Evolutionary conservation across 1,284 basidiomycete species (phyloP).

Genomic region (Naganishia liquefaciens): DNA sequence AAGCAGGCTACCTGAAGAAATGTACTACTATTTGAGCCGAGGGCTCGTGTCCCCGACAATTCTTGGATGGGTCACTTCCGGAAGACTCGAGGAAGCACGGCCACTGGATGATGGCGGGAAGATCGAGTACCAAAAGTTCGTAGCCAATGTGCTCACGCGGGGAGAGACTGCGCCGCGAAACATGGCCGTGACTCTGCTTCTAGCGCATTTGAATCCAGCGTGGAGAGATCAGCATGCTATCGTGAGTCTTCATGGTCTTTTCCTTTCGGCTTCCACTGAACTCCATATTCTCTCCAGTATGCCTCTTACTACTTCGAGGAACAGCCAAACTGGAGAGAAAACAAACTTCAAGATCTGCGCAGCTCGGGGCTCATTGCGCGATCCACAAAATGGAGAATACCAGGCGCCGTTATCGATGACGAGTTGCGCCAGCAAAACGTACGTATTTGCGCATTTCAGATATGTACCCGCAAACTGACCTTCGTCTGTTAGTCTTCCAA

Average conservation of each 20-base stretch:
- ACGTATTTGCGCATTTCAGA: constrained; percentile 54
- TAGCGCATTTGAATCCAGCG: constrained; percentile 67
- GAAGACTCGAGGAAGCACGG: constrained; percentile 76
- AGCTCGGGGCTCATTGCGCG: constrained; percentile 56
- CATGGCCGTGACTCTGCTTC: constrained; percentile 81
- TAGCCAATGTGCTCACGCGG: constrained; percentile 94
- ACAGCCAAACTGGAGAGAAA: constrained; percentile 23
- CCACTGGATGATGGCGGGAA: constrained; percentile 94
- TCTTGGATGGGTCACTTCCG: constrained; percentile 85
- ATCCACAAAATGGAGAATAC: constrained; percentile 90
- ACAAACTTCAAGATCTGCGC: constrained; percentile 28
- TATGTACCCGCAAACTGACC: neutral
- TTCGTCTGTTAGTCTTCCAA: constrained; percentile 70
- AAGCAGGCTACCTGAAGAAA: constrained; percentile 88
- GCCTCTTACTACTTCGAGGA: constrained; percentile 33
- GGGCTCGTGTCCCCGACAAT: constrained; percentile 84
- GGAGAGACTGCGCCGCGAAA: constrained; percentile 86
- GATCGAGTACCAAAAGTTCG: constrained; percentile 88
- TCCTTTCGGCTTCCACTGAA: constrained; percentile 28
- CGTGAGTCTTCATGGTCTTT: constrained; percentile 37
- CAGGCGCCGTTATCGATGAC: constrained; percentile 82
- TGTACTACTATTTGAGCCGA: constrained; percentile 93
- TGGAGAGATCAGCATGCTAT: constrained; percentile 74
- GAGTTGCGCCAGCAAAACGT: constrained; percentile 95
- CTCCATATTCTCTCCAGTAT: constrained; percentile 9